A percentile compares a stretch with the other conserved stretches of the same genome.
Conservation (phyloP, 768 basidiomycete genomes). For the Termitomyces sp. region DNA sequence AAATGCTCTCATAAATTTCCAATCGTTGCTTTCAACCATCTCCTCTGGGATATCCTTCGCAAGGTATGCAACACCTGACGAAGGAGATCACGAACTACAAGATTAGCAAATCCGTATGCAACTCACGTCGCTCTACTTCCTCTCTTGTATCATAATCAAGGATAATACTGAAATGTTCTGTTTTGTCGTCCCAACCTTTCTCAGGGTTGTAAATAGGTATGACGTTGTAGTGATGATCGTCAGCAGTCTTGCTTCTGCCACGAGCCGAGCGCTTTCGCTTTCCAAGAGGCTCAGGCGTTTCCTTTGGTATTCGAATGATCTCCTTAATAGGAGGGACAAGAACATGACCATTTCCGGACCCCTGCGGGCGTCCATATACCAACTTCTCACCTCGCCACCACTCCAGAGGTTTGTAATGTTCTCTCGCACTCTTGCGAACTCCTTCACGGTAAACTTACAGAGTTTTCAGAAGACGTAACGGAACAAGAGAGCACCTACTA, state of each 20-base stretch:
- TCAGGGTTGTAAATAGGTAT: conserved; percentile 41
- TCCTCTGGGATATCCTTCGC: conserved; percentile 1
- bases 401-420: conserved; percentile 69
- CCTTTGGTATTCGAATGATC: conserved; percentile 45
- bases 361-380: conserved; percentile 58
- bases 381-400: conserved; percentile 93
- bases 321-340: conserved; percentile 62
- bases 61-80: conserved; percentile 18
- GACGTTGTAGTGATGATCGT: conserved; percentile 28
- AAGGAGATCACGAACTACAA: background rate
- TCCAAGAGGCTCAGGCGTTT: conserved; percentile 25
- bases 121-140: conserved; percentile 70
- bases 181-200: conserved; percentile 85
- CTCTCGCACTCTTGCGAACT: conserved; percentile 66
- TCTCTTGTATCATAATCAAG: conserved; percentile 56
- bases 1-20: conserved; percentile 90
- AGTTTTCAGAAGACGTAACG: background rate
- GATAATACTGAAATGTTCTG: conserved; percentile 59
- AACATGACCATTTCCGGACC: conserved; percentile 34
- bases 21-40: conserved; percentile 22
- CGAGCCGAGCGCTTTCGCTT: conserved; percentile 36
- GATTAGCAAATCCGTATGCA: background rate
- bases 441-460: conserved; percentile 37
- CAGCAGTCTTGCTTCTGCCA: conserved; percentile 43
- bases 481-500: conserved; percentile 17